Base-by-base conservation (phyloP, 495 filamentous ascomycete species). In the Podospora anserina region DNA sequence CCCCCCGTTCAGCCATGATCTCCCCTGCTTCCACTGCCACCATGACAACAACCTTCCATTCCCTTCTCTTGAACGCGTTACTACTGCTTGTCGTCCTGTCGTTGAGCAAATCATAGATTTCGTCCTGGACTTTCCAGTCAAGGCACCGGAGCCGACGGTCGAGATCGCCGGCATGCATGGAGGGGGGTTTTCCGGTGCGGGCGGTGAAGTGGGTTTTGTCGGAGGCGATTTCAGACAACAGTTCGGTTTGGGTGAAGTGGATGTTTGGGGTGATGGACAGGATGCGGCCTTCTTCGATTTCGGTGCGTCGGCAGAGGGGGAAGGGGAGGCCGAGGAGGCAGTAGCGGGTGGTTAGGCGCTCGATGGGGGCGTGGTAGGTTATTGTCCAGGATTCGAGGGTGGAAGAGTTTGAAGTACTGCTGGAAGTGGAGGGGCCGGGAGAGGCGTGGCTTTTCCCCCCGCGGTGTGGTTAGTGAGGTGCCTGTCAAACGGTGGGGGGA, bases 121-220 rank as follows among this genome's bases (percentile, higher is more conserved):
- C 71, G 28, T 73, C 71, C 61, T 73, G 71, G 18, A 73, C 68
- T 26, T 60, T 65, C 71, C 71, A 73, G 34, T 73, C 71, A 26
- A 73, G 66, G 53, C 26, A 54, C 15, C 68, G 63, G 2, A 73
- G 44, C 5, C 71, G 49, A 18, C n/a, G 15, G 39, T 73, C 68
- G 20, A 73, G 16, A 3, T 69, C 68, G 4, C 49, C 28, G 9
- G 63, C 58, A 34, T 73, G 64, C 34, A 23, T 7, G 63, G 16
- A 56, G 26, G 23, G 61, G 18, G 20, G 53, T 5, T 49, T 57
- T 20, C 65, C 32, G 18, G 23, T 62, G 6, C 57, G 20, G 23
- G 61, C 67, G 16, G 55, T 30, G 20, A 61, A 55, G 4, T 55
- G 49, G 2, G 71, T 53, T 53, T 55, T 19, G 65, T 69, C 61